Base-by-base conservation (phyloP, 306 rosid species). In the Fragaria ananassa region DNA sequence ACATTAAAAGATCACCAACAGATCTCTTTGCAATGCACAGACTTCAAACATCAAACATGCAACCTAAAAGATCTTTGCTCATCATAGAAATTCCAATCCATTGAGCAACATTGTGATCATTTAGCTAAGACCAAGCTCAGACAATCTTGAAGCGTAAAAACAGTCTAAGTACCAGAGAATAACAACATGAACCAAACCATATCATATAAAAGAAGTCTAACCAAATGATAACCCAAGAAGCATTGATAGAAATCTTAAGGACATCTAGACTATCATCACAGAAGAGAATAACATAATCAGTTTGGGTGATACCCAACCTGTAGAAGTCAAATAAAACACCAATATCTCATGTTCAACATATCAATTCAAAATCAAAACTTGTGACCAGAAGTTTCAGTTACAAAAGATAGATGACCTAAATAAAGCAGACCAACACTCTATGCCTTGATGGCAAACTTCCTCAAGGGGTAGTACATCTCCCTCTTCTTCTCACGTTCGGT, bases 361-460 rank as follows among this genome's bases (percentile, higher is more conserved):
- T 65, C 4, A 71, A 81, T 56, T 66, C 50, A 58, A 63, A 31
- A 19, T 64, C 82, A 86, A 81, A 76, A 85, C 76, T 78, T 76
- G 70, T 35, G 18, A 67, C 72, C 72, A 64, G 47, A 78, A 67
- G 70, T 57, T 70, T 70, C 60, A 46, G 68, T 53, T 61, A 63
- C 50, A 57, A 45, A 15, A 63, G 4, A 64, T n/a, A 72, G 71
- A 80, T 15, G 31, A 72, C 29, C 80, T 41, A 83, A 49, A 25
- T 35, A 63, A 69, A 73, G 42, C 6, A 35, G 14, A 5, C 50
- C 57, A 60, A 66, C 29, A 61, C 57, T 87, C 86, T 93, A 93
- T 70, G 91, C 96, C 88, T 93, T 93, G 78, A 93, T 93, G 5
- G 98, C 98, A 70, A 85, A 91, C 87, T 93, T 93, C 82, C 98